Base-by-base conservation (phyloP, 2,329 filamentous ascomycete species). In the Penicillium sclerotigenum region DNA sequence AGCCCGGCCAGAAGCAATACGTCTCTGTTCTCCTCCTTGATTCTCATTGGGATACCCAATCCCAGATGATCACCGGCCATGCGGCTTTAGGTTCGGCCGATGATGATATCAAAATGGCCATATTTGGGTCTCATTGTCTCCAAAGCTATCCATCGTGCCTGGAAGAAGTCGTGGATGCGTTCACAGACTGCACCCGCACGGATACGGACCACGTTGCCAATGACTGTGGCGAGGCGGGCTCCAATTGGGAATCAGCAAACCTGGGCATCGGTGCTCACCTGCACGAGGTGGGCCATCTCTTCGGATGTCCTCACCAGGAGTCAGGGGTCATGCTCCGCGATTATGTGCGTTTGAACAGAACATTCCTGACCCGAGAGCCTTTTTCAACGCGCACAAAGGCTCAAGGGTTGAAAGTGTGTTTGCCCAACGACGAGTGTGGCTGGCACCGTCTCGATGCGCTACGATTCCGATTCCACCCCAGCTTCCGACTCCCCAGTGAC, bases 171-270 rank as follows among this genome's bases (percentile, higher is more conserved):
- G 89, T 91, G 5, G 86, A 91, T 20, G 88, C 91, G 6, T 96
- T 97, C 67, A 88, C 85, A 16, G 92, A 97, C 73, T 96, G 91
- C 73, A 96, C 92, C 3, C 85, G 87, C 31, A 97, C 91, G 0
- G 90, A 97, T 69, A 89, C 87, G 10, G 83, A 85, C 37, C 83
- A 83, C 65, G 86, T 96, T 36, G 88, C 89, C 16, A 96, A 97
- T 66, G 90, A 96, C 70, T 90, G 86, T 71, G 88, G 89, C 64
- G 90, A 96, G 63, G 87, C 87, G 7, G 92, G 92, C 24, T 96
- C 90, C 69, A 94, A 87, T 45, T 97, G 93, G 93, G 93, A 97
- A 72, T 87, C 91, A n/a, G 91, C 90, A 26, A 96, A 93, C 65
- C 88, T 96, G 58, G 92, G 92, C 29, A 95, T 97, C 61, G 93